A percentile compares a stretch with the other conserved stretches of the same genome.
These are phyloP conservation scores for Sedum album DNA, from an alignment of 164 flowering plant species.

Conservation along the genomic window DNA sequence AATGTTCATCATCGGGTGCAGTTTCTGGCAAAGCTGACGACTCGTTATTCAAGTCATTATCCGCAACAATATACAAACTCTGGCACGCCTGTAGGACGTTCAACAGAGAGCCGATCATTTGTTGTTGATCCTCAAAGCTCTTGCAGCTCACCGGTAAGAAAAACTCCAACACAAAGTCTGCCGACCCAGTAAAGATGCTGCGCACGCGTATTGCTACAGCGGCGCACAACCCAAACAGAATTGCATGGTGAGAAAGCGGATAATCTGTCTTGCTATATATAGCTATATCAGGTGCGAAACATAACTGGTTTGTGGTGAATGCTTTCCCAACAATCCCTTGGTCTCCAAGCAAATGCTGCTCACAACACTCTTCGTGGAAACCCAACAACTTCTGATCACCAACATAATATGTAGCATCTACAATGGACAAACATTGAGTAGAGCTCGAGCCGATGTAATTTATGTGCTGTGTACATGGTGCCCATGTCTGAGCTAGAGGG, in stretches of 20 bases:
- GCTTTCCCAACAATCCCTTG: conserved; percentile 78
- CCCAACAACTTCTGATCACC: conserved; percentile 30
- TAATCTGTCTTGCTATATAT: conserved; percentile 12
- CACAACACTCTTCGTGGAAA: conserved; percentile 75
- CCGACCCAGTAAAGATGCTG: conserved; percentile 8
- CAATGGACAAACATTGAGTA: not conserved
- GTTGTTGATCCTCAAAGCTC: conserved; percentile 10
- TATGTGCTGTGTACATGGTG: conserved; percentile 47
- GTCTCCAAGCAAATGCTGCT: conserved; percentile 60
- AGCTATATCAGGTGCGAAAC: conserved; percentile 16
- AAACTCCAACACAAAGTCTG: conserved; percentile 13
- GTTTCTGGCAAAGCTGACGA: conserved; percentile 13
- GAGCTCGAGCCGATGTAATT: conserved; percentile 11
- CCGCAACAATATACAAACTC: conserved; percentile 38
- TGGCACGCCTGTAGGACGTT: conserved; percentile 38
- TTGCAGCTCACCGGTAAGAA: conserved; percentile 10
- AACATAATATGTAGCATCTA: conserved; percentile 9
- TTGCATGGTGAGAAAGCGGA: conserved; percentile 14
- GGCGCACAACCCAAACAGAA: conserved; percentile 9
- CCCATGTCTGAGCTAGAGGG: conserved; percentile 85
- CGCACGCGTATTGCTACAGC: conserved; percentile 13
- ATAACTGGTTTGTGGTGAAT: conserved; percentile 30
- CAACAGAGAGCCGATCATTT: conserved; percentile 39
- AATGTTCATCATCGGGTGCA: conserved; percentile 6
- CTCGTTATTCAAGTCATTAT: conserved; percentile 26